A percentile compares a stretch with the other conserved stretches of the same genome.
phyloP scores from a whole-genome alignment of 169 alveolate species.

The Perkinsus olseni region DNA sequence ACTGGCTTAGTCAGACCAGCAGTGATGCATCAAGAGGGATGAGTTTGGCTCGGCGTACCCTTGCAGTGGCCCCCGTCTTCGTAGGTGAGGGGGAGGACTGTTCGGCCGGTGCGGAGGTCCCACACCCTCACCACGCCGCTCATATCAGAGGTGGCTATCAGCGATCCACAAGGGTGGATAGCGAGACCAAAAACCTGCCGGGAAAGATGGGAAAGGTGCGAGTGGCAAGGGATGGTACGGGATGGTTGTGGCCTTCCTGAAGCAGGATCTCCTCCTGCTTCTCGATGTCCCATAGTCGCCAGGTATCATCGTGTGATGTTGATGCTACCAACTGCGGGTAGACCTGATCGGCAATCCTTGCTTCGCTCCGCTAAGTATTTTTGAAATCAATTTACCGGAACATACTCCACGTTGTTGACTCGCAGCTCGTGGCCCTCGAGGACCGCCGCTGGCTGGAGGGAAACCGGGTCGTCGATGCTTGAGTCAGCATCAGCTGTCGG shows the following conservation, averaged over 20 bases:
- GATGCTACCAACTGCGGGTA: conserved; percentile 19
- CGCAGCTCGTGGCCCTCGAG: conserved; percentile 42
- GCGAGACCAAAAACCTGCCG: conserved; percentile 62
- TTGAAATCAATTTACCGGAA: not conserved
- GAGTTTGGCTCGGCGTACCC: conserved; percentile 67
- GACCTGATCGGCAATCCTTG: conserved; percentile 11
- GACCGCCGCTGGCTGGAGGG: conserved; percentile 2
- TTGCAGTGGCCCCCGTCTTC: not conserved
- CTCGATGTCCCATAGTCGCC: conserved; percentile 80
- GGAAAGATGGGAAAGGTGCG: not conserved
- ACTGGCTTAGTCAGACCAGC: not conserved
- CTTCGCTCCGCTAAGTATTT: not conserved
- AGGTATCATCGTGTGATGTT: conserved; percentile 77
- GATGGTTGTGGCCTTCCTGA: conserved; percentile 64
- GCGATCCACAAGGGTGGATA: conserved; percentile 77
- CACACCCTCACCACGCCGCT: conserved; percentile 68
- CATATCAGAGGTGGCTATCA: conserved; percentile 72
- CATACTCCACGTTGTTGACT: conserved; percentile 30
- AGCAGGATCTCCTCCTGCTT: conserved; percentile 51
- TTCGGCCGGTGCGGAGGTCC: conserved; percentile 77
- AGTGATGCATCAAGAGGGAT: conserved; percentile 46
- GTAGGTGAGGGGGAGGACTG: conserved; percentile 41
- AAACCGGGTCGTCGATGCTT: not conserved
- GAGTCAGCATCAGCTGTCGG: not conserved
- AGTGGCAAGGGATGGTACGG: not conserved